Evolutionary conservation across 2,329 filamentous ascomycete species (phyloP), one percentile per base, ranked within the genome.

Genomic region (Botryosphaeria dothidea): DNA sequence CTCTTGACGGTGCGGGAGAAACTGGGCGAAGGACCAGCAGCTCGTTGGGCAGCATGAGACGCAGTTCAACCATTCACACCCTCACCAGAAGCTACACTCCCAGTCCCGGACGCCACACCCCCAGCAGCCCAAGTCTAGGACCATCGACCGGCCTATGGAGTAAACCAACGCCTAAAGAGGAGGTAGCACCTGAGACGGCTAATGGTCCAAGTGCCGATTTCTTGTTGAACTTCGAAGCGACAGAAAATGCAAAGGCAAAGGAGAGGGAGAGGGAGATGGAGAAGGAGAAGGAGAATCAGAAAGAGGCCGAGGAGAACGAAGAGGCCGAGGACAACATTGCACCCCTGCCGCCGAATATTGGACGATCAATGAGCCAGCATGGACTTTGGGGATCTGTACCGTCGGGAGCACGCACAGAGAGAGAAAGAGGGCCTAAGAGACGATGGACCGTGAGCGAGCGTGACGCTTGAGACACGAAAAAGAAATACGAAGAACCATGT

Each of bases 341-440:
- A 3, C 73, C 74, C 9, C 69, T 77, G 1, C 68, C 70, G 25
- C 69, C 66, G 9, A 62, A 64, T 1, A 65, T 72, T 19, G 68
- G 66, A 11, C 69, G 68, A n/a, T 64, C 52, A 19, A 67, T 65
- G 62, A 70, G 66, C 27, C 71, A 70, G 67, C 71, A 77, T 48
- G 79, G 79, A 1, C 77, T 83, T 5, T 83, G 81, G 81, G 80
- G 80, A 0, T 75, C 74, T n/a, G 74, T 76, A 15, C 70, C 71
- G 67, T 67, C 71, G 69, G 65, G 69, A 5, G 66, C 65, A 21
- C 65, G 75, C n/a, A 74, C 74, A 29, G 74, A 75, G 69, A 74
- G 78, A 62, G 73, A 73, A 8, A 69, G 69, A 27, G 78, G 77
- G 43, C 73, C 75, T 23, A 82, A 81, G 73, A 73, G 79, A 68